phyloP scores from a whole-genome alignment of 1,139 yeast species.

The Hyphopichia burtonii region DNA sequence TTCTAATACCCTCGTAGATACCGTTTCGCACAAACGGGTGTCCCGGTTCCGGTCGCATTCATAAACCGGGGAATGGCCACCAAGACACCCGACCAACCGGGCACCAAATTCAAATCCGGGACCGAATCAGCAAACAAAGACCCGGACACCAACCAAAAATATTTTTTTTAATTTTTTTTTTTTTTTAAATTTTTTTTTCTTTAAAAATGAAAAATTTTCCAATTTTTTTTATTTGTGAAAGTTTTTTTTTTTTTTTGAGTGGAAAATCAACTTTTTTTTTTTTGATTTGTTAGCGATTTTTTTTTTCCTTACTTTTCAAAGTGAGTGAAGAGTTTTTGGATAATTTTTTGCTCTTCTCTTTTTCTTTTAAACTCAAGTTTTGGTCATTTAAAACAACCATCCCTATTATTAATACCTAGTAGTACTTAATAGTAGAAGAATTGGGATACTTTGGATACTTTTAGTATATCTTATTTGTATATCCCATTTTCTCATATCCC shows the following conservation, averaged over 20 bases:
- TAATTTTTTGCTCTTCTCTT: not conserved
- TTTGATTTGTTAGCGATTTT: not conserved
- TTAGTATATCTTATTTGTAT: not conserved
- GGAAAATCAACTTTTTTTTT: not conserved
- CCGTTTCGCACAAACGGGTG: no score
- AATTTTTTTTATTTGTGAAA: not conserved
- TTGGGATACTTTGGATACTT: conserved; percentile 1
- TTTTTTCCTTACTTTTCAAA: no score
- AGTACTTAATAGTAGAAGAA: not conserved
- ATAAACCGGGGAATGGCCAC: no score
- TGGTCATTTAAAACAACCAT: not conserved
- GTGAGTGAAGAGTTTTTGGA: no score
- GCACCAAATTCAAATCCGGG: no score
- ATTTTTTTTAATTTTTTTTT: no score
- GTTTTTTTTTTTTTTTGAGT: not conserved
- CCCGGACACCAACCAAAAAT: no score
- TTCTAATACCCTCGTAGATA: no score
- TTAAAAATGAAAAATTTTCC: not conserved
- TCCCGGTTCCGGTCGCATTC: no score
- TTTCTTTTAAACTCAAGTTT: not conserved
- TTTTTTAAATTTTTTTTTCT: no score
- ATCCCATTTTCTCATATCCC: not conserved
- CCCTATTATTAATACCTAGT: not conserved
- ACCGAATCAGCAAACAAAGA: no score
- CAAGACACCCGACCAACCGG: no score